A percentile compares a stretch with the other conserved stretches of the same genome.
phyloP scores from a whole-genome alignment of 768 basidiomycete genomes.

The Rhodotorula diobovata region DNA sequence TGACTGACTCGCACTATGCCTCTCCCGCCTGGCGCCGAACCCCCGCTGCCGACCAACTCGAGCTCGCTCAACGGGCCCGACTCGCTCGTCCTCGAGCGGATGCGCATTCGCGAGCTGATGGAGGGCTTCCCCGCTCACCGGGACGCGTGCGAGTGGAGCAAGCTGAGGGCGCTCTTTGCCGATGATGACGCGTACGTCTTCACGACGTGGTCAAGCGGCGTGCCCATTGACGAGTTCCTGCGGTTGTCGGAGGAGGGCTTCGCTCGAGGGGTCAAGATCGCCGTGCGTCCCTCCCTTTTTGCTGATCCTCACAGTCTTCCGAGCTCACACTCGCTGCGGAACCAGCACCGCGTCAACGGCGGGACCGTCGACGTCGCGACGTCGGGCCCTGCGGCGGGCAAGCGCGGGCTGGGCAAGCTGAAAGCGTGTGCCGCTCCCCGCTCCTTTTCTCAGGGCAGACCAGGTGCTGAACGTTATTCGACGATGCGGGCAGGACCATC shows the following conservation, averaged over 20 bases:
- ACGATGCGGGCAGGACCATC: slow-evolving; percentile 37
- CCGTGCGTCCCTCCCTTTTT: background rate
- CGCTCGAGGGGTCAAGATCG: slow-evolving; percentile 34
- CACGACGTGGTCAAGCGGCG: slow-evolving; percentile 32
- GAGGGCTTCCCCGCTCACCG: slow-evolving; percentile 32
- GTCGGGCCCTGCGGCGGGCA: slow-evolving; percentile 31
- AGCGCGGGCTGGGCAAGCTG: slow-evolving; percentile 40
- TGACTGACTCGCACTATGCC: background rate
- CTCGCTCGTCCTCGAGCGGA: slow-evolving; percentile 3
- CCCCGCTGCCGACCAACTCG: slow-evolving; percentile 13
- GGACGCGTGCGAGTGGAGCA: slow-evolving; percentile 30
- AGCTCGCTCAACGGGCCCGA: slow-evolving; percentile 2
- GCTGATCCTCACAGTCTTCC: no score
- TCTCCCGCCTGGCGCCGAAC: slow-evolving; percentile 9
- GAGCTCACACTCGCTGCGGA: no score
- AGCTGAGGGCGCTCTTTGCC: slow-evolving; percentile 28
- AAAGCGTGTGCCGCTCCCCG: slow-evolving; percentile 32
- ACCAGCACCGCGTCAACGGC: slow-evolving; percentile 43
- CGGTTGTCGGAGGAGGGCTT: slow-evolving; percentile 37
- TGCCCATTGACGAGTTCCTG: slow-evolving; percentile 34
- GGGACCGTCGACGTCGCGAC: slow-evolving; percentile 43
- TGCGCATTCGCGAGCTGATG: slow-evolving; percentile 10
- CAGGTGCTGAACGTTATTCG: background rate
- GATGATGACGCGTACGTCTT: slow-evolving; percentile 33
- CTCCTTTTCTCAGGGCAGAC: no score